Evolutionary conservation across 257 asterid genomes (phyloP).

Genomic region (Prunella vulgaris): DNA sequence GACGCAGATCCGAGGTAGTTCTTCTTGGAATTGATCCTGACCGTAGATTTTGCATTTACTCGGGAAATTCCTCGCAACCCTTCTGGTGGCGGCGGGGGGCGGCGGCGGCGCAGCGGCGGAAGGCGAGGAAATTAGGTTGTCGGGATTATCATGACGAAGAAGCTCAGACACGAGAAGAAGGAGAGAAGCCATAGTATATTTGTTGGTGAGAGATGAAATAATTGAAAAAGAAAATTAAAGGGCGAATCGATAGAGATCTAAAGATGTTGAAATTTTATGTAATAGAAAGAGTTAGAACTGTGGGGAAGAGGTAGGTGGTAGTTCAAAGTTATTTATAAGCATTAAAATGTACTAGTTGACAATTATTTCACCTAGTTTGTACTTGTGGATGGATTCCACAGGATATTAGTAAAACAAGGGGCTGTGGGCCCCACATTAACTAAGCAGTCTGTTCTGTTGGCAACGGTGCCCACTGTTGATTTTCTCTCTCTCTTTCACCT

Average conservation of each 20-base stretch:
- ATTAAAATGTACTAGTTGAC: slow-evolving; percentile 13
- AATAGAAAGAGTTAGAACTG: neutral
- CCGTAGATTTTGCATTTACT: neutral
- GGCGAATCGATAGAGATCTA: neutral
- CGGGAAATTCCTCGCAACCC: neutral
- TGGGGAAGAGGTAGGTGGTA: neutral
- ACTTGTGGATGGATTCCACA: neutral
- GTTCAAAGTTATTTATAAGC: slow-evolving; percentile 2
- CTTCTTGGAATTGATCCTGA: slow-evolving; percentile 29
- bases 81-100: neutral
- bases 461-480: neutral
- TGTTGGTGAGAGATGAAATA: too few relatives aligned
- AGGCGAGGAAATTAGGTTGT: slow-evolving; percentile 19
- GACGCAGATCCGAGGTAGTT: slow-evolving; percentile 25
- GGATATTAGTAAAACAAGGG: slow-evolving; percentile 15
- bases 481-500: neutral
- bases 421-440: slow-evolving; percentile 1
- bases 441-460: neutral
- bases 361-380: too few relatives aligned
- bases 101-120: slow-evolving; percentile 16
- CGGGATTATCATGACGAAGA: slow-evolving; percentile 40
- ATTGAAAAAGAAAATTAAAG: too few relatives aligned
- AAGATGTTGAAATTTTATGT: too few relatives aligned
- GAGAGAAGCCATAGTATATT: slow-evolving; percentile 49
- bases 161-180: slow-evolving; percentile 58